phyloP scores from a whole-genome alignment of 805 yeast species.

The Yarrowia alimentaria region DNA sequence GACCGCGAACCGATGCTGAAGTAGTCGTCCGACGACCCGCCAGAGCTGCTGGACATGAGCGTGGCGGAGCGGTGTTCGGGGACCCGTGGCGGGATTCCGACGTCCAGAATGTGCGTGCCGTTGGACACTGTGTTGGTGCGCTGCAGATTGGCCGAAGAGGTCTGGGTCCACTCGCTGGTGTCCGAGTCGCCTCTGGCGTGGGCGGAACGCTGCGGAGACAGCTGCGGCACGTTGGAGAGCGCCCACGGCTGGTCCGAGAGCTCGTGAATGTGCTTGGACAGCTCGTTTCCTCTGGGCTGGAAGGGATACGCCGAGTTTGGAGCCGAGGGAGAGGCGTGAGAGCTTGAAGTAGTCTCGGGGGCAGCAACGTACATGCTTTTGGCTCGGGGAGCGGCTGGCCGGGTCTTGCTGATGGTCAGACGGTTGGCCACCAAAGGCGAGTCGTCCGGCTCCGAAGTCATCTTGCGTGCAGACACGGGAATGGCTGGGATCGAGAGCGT shows the following conservation, averaged over 20 bases:
- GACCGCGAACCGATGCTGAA: constrained; percentile 4
- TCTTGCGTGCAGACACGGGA: constrained; percentile 9
- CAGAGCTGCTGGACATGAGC: constrained; percentile 11
- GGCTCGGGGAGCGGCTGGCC: constrained; percentile 2
- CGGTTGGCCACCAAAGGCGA: constrained; percentile 19
- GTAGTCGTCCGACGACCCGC: constrained; percentile 11
- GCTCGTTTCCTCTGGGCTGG: constrained; percentile 9
- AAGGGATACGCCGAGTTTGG: constrained; percentile 1
- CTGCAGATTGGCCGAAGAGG: not conserved
- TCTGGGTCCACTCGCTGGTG: no score
- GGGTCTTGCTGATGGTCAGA: not conserved
- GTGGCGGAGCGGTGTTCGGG: constrained; percentile 33
- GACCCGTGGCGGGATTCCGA: constrained; percentile 36
- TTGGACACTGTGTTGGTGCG: constrained; percentile 16
- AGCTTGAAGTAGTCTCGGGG: no score
- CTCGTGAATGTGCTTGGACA: constrained; percentile 9
- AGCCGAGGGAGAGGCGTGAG: no score
- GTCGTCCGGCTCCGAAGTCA: constrained; percentile 19
- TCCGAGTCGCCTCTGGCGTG: no score
- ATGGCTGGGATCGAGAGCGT: constrained; percentile 13
- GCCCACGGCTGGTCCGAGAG: constrained; percentile 4
- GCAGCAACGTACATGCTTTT: constrained; percentile 23
- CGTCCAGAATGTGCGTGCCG: constrained; percentile 29
- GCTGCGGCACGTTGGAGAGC: constrained; percentile 2
- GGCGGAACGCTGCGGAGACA: constrained; percentile 2